A percentile compares a stretch with the other conserved stretches of the same genome.
Conservation (phyloP, 768 basidiomycete species). For the Lentinula raphanica region DNA sequence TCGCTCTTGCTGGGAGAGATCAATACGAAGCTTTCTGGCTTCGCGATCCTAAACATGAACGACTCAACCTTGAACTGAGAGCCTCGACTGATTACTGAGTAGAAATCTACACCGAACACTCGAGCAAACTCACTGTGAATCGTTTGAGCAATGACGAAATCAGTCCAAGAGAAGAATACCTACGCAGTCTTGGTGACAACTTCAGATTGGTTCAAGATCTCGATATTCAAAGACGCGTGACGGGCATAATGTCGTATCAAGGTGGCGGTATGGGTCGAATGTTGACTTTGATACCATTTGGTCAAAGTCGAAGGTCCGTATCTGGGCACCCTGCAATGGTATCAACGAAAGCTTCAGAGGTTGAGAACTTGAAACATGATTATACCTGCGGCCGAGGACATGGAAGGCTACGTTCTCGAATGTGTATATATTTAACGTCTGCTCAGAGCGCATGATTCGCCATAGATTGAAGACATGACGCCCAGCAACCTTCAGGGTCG, state of each 20-base stretch:
- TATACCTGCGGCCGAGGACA: constrained; percentile 68
- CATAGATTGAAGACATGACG: constrained; percentile 91
- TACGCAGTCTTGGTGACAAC: constrained; percentile 88
- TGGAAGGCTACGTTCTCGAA: constrained; percentile 90
- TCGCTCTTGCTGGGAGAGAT: constrained; percentile 85
- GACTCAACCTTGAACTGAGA: constrained; percentile 99
- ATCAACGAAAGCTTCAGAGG: neutral
- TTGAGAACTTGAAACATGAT: neutral
- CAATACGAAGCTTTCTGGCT: constrained; percentile 89
- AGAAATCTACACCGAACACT: constrained; percentile 96
- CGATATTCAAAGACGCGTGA: constrained; percentile 64
- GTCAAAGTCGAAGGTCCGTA: constrained; percentile 61
- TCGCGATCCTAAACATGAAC: constrained; percentile 95
- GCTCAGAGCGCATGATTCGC: constrained; percentile 87
- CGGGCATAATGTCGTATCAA: constrained; percentile 61
- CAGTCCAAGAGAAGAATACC: constrained; percentile 18
- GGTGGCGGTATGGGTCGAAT: constrained; percentile 47
- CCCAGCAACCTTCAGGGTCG: constrained; percentile 80
- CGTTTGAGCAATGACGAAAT: neutral
- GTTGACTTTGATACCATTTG: constrained; percentile 58
- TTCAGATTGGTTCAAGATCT: constrained; percentile 78
- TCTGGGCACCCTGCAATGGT: constrained; percentile 59
- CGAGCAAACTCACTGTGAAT: constrained; percentile 84
- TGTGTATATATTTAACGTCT: constrained; percentile 70
- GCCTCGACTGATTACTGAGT: constrained; percentile 89